These are phyloP conservation scores for Glomus cerebriforme DNA, from an alignment of 192 early-diverging fungal genomes.

Conservation along the genomic window DNA sequence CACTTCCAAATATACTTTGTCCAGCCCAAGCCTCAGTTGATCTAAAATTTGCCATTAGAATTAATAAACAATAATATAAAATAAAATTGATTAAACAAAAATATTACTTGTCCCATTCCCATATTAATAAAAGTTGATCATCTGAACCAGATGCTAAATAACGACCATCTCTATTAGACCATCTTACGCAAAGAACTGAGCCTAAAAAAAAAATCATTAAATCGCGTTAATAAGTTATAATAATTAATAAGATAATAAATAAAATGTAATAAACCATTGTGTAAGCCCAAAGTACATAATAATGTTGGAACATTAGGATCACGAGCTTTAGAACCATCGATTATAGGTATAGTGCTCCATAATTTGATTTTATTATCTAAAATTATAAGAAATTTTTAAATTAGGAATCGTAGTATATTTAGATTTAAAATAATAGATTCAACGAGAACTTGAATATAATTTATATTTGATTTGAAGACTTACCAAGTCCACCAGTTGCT, in stretches of 20 bases:
- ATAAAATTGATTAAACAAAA: not conserved
- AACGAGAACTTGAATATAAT: slow-evolving; percentile 17
- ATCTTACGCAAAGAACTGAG: slow-evolving; percentile 85
- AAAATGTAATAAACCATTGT: slow-evolving; percentile 63
- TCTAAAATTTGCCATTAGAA: slow-evolving; percentile 14
- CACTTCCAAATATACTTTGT: slow-evolving; percentile 45
- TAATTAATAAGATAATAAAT: not conserved
- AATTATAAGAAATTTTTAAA: not conserved
- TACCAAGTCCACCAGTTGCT: slow-evolving; percentile 85
- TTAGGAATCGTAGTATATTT: not conserved
- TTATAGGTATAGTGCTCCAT: slow-evolving; percentile 78
- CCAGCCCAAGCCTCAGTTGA: slow-evolving; percentile 42
- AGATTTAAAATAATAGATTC: slow-evolving; percentile 21
- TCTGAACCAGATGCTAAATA: slow-evolving; percentile 91
- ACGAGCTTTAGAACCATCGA: slow-evolving; percentile 48
- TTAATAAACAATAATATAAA: not conserved
- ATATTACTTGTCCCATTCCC: slow-evolving; percentile 70
- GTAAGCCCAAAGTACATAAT: slow-evolving; percentile 77
- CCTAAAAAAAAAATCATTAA: slow-evolving; percentile 45
- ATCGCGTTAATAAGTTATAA: not conserved
- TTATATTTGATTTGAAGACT: not conserved
- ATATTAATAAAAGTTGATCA: slow-evolving; percentile 90
- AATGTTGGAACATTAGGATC: slow-evolving; percentile 59
- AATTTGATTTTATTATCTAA: slow-evolving; percentile 86
- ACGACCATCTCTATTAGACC: slow-evolving; percentile 68